Evolutionary conservation across 2,329 filamentous ascomycete species (phyloP).

Genomic region (Aschersonia sp.): DNA sequence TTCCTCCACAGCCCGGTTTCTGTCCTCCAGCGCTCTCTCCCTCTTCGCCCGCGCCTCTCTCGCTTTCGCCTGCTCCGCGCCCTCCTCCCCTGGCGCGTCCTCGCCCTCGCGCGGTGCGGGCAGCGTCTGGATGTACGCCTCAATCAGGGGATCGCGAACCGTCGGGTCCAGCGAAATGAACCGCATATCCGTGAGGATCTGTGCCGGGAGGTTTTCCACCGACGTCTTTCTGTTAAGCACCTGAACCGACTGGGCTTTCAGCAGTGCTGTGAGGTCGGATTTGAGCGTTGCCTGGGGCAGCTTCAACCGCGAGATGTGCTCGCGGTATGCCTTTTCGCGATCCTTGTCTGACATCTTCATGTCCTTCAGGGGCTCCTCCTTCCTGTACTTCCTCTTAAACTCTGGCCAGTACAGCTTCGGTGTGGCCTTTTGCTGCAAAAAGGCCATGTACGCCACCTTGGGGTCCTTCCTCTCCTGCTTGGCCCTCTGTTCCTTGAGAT

Average conservation of each 20-base stretch:
- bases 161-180: conserved; percentile 52
- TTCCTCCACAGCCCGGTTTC: conserved; percentile 46
- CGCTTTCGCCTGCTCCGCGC: conserved; percentile 33
- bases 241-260: conserved; percentile 45
- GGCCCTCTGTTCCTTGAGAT: conserved; percentile 57
- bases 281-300: conserved; percentile 52
- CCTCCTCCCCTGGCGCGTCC: conserved; percentile 26
- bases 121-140: conserved; percentile 50
- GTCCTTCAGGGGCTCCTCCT: conserved; percentile 68
- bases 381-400: conserved; percentile 82
- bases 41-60: conserved; percentile 38
- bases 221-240: conserved; percentile 45
- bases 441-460: conserved; percentile 63
- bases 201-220: conserved; percentile 42
- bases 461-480: conserved; percentile 73
- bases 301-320: conserved; percentile 54
- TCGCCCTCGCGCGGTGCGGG: conserved; percentile 37
- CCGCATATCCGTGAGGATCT: conserved; percentile 50
- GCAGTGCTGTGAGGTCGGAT: conserved; percentile 50
- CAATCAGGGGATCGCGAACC: conserved; percentile 49
- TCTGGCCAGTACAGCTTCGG: conserved; percentile 96
- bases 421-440: conserved; percentile 69
- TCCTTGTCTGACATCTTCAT: conserved; percentile 58
- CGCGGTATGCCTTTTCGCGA: conserved; percentile 65
- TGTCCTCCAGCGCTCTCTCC: conserved; percentile 53